Evolutionary conservation across 2,329 filamentous ascomycete genomes (phyloP).

Genomic region (Trichoderma semiorbis): DNA sequence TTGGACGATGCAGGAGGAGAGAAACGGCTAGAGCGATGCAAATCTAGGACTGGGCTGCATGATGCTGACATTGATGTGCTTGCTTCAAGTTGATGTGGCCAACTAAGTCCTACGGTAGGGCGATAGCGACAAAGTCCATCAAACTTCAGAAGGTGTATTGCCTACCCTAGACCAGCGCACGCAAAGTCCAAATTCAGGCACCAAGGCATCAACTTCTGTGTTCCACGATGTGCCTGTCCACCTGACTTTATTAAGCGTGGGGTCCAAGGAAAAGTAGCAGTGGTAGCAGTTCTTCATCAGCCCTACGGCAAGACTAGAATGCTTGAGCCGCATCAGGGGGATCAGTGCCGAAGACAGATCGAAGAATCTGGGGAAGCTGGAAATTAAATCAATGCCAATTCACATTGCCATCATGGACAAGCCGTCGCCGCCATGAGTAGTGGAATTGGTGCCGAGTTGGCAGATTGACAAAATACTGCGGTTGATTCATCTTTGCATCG

Average conservation of each 20-base stretch:
- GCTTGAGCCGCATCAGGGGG: slow-evolving; percentile 18
- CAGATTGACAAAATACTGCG: background rate
- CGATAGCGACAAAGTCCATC: background rate
- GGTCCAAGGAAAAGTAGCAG: background rate
- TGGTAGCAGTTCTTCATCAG: slow-evolving; percentile 17
- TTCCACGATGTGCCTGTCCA: slow-evolving; percentile 5
- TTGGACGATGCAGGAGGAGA: background rate
- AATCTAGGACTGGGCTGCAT: slow-evolving; percentile 7
- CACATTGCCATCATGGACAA: background rate
- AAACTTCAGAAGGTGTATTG: too few species aligned
- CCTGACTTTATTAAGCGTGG: slow-evolving; percentile 12
- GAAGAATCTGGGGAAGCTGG: slow-evolving; percentile 14
- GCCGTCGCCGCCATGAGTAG: background rate
- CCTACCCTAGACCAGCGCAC: background rate
- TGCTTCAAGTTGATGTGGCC: background rate
- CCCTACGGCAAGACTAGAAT: slow-evolving; percentile 17
- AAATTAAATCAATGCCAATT: background rate
- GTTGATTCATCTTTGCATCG: background rate
- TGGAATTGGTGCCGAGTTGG: background rate
- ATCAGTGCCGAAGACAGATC: slow-evolving; percentile 17
- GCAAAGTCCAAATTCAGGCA: background rate
- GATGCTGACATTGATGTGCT: background rate
- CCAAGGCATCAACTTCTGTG: background rate
- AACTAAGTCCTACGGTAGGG: background rate
- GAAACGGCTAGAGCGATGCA: background rate